Evolutionary conservation across 2,329 filamentous ascomycete species (phyloP).

Genomic region (Aspergillus ochraceus): DNA sequence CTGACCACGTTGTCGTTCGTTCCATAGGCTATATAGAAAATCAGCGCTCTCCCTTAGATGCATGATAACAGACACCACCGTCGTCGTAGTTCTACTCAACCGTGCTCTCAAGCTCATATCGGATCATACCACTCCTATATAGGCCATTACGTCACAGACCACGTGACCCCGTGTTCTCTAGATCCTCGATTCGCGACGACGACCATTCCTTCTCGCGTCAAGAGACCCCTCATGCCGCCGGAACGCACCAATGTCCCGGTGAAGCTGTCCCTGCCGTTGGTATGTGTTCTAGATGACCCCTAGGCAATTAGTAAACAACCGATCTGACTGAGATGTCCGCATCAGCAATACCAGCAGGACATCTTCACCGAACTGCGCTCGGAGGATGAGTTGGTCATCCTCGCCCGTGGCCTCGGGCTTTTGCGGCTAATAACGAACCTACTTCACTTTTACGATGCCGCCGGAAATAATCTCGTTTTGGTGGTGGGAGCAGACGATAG

Average conservation of each 20-base stretch:
- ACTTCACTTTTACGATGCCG: conserved; percentile 93
- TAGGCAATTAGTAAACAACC: neutral
- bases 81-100: too few relatives aligned
- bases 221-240: conserved; percentile 42
- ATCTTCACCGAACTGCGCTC: conserved; percentile 86
- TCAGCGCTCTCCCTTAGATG: neutral
- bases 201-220: conserved; percentile 19
- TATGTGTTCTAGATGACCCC: conserved; percentile 28
- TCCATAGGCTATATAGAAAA: neutral
- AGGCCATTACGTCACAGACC: conserved; percentile 19
- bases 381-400: conserved; percentile 90
- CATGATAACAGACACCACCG: too few relatives aligned
- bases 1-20: neutral
- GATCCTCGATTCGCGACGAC: conserved; percentile 14
- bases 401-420: conserved; percentile 88
- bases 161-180: conserved; percentile 22
- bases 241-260: conserved; percentile 51
- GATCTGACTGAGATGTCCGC: conserved; percentile 15
- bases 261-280: conserved; percentile 64
- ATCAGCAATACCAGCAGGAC: conserved; percentile 82
- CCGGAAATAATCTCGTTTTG: conserved; percentile 88
- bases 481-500: conserved; percentile 86
- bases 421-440: conserved; percentile 93
- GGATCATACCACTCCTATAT: neutral
- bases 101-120: too few relatives aligned